Base-by-base conservation (phyloP, 192 early-diverging fungal species). In the Umbelopsis sp. region DNA sequence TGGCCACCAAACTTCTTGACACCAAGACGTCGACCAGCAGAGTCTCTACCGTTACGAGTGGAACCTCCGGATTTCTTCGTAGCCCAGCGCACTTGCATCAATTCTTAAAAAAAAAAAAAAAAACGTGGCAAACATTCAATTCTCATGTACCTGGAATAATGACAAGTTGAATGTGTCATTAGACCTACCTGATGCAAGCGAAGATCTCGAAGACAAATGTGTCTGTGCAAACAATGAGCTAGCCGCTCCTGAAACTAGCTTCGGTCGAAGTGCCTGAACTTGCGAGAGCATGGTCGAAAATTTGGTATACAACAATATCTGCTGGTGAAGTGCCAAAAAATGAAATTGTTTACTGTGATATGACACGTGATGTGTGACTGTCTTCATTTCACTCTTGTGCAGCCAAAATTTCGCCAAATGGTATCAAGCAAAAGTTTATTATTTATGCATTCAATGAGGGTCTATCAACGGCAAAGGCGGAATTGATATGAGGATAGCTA, bases 21-120 rank as follows among this genome's bases (percentile, higher is more conserved):
- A 31, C 93, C 91, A 34, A 94, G 81, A 66, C 90, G 84, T 75
- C 88, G 85, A 85, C 91, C 91, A 26, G 89, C 85, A 11, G 93
- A 93, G 74, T 94, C 91, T 70, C 91, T 84, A 36, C 87, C 87
- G 79, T 93, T 94, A 59, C 89, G 87, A 47, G 93, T 89, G 12
- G 91, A 91, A 69, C 93, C 93, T 62, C 90, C 91, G 14, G 90
- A 82, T 74, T 89, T 89, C 74, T 94, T 94, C 20, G 89, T 80
- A 67, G 93, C 93, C 80, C 86, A 92, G 68, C 93, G 88, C 68
- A 91, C 76, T 80, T 90, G 89, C 20, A 12, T 73, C 22, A 66
- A 34, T 31, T 69, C 77, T 78, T 8, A 21, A 17, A 29, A 26
- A 22, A 53, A 6, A 53, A 53, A 53, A 26, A 3, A 9, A 2